phyloP scores from a whole-genome alignment of 192 early-diverging fungal species.

The Podila epigama region DNA sequence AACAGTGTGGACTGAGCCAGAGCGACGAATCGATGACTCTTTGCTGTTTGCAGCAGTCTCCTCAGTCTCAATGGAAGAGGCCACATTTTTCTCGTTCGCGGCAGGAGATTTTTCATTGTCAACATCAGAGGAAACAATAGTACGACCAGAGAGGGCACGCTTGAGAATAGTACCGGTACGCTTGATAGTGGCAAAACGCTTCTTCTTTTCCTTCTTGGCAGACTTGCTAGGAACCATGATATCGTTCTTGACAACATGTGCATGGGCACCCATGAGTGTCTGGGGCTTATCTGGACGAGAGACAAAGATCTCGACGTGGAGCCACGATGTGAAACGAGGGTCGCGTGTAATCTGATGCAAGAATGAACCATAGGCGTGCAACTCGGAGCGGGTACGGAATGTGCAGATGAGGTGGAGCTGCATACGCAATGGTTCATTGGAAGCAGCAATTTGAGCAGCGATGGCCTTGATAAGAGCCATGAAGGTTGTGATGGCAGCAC shows the following conservation, averaged over 20 bases:
- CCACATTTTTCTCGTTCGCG: not conserved
- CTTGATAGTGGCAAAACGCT: conserved; percentile 28
- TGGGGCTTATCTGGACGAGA: conserved; percentile 43
- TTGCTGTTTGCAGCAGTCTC: conserved; percentile 18
- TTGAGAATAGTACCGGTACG: conserved; percentile 31
- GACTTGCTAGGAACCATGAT: conserved; percentile 25
- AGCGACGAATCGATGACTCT: conserved; percentile 18
- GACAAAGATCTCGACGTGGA: conserved; percentile 43
- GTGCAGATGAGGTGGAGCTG: conserved; percentile 44
- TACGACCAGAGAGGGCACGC: conserved; percentile 40
- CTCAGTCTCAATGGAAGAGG: not conserved
- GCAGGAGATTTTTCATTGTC: conserved; percentile 15
- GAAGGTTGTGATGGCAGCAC: conserved; percentile 42
- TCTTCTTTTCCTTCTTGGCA: conserved; percentile 33
- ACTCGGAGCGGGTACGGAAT: conserved; percentile 40
- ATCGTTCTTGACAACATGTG: conserved; percentile 44
- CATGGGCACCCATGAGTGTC: conserved; percentile 40
- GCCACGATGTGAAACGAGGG: conserved; percentile 35
- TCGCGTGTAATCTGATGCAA: conserved; percentile 43
- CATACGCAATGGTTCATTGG: conserved; percentile 32
- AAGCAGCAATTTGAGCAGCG: conserved; percentile 39
- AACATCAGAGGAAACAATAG: conserved; percentile 18
- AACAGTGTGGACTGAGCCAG: conserved; percentile 35
- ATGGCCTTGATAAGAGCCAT: conserved; percentile 46
- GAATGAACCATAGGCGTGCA: conserved; percentile 48